A percentile compares a stretch with the other conserved stretches of the same genome.
phyloP scores from a whole-genome alignment of 495 filamentous ascomycete species.

The Penicillium malachiteum region DNA sequence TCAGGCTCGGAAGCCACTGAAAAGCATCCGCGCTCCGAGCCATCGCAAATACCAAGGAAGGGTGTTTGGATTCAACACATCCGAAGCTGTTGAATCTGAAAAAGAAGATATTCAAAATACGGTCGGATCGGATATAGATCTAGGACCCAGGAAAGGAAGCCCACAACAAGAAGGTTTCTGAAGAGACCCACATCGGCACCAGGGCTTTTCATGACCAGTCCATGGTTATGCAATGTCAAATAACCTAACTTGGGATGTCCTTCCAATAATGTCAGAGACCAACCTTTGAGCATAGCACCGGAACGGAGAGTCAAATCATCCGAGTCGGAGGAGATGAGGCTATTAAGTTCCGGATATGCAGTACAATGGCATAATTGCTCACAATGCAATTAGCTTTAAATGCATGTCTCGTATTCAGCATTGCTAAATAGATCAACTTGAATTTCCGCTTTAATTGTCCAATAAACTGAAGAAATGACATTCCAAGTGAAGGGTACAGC shows the following conservation, averaged over 20 bases:
- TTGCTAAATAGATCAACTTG: too few species aligned
- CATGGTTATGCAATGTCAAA: background rate
- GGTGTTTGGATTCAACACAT: background rate
- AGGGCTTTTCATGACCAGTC: background rate
- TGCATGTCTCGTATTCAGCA: background rate
- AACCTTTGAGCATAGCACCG: background rate
- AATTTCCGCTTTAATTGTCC: background rate
- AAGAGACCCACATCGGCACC: slow-evolving; percentile 1
- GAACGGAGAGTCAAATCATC: background rate
- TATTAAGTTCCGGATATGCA: too few species aligned
- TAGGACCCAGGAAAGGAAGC: slow-evolving; percentile 9
- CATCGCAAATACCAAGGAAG: background rate
- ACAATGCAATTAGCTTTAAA: background rate
- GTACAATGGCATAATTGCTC: background rate
- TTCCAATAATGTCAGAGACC: background rate
- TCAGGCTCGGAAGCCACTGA: too few species aligned
- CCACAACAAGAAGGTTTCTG: slow-evolving; percentile 18
- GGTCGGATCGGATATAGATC: slow-evolving; percentile 1
- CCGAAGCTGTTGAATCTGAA: background rate
- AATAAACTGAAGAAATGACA: slow-evolving; percentile 8
- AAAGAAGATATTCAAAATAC: background rate
- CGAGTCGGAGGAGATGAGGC: background rate
- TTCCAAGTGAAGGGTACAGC: slow-evolving; percentile 22
- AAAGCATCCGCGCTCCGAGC: background rate
- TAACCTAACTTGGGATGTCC: background rate